Base-by-base conservation (phyloP, 139 green algal species). In the Closterium sp. region DNA sequence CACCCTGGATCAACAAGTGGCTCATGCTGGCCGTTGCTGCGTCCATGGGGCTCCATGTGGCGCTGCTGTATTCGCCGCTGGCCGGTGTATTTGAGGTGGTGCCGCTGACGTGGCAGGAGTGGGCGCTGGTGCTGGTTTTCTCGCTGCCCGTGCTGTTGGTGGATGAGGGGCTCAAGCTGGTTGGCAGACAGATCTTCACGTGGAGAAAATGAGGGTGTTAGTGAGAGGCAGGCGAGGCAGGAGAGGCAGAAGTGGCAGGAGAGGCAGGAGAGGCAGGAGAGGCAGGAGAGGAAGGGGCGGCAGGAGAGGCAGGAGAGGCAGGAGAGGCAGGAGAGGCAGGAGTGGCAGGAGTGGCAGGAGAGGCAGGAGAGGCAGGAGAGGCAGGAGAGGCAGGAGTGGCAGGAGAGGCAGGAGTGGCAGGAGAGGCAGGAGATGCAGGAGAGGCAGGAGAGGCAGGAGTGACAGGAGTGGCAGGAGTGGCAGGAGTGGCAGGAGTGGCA, bases 51-150 rank as follows among this genome's bases (percentile, higher is more conserved):
- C 96, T 98, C 87, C 98, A 99, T 95, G 98, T 97, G 90, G 69
- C 98, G 55, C 99, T 99, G 94, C 95, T 99, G 33, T 99, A 98
- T 94, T 95, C 97, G 1, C 97, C 97, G n/a, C 91, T 99, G 34
- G 95, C 96, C 4, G 19, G 87, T 19, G 43, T 97, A 16, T 99
- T 99, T 95, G 95, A 91, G 94, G 99, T 99, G 87, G 97, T 99
- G 86, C 97, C 98, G 0, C 96, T 99, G 25, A 96, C 91, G 2
- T 84, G 96, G n/a, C 96, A 97, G 87, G 98, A 99, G 95, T 99
- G 98, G 98, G 33, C 96, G 84, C 96, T 99, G 87, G 98, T 99
- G 12, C 89, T 99, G 38, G 69, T 96, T 66, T 98, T 98, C 93
- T 96, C 98, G 0, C 87, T 96, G 23, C 98, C 98, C 0, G 97